These are phyloP conservation scores for Chlorella sp. DNA, from an alignment of 139 green algal genomes.

Conservation along the genomic window DNA sequence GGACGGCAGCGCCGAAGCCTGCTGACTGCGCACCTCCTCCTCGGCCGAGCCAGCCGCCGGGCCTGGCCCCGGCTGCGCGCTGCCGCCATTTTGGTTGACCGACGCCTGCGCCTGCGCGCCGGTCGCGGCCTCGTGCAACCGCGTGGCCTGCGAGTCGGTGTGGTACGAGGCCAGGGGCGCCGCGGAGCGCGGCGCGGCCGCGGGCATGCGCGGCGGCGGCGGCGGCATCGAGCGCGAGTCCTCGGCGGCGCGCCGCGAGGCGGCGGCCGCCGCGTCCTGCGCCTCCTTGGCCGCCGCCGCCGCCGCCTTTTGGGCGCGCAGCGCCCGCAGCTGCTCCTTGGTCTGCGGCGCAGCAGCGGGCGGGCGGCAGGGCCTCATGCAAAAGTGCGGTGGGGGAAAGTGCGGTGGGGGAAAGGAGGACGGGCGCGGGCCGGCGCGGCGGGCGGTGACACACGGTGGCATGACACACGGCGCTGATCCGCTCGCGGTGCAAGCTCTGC, in stretches of 20 bases:
- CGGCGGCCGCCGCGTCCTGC: neutral
- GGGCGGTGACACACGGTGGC: too few species aligned
- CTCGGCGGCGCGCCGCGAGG: neutral
- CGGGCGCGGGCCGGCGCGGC: too few species aligned
- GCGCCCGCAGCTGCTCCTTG: conserved; percentile 31
- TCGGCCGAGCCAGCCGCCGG: neutral
- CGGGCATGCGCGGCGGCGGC: conserved; percentile 19
- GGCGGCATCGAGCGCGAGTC: conserved; percentile 35
- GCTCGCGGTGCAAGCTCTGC: too few species aligned
- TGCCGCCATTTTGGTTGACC: conserved; percentile 21
- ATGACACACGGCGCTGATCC: too few species aligned
- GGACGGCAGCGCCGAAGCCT: neutral
- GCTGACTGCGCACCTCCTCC: conserved; percentile 5
- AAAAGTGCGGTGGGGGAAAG: too few species aligned
- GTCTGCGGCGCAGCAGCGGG: neutral
- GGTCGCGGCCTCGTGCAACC: conserved; percentile 16
- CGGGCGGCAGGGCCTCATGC: neutral
- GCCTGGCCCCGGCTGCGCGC: neutral
- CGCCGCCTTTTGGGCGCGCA: conserved; percentile 20
- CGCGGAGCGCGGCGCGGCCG: neutral
- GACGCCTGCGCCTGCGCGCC: conserved; percentile 13
- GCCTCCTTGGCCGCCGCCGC: conserved; percentile 7
- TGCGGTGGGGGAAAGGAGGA: too few species aligned
- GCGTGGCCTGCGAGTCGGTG: conserved; percentile 32
- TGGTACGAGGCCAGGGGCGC: conserved; percentile 21